Percentiles rank a stretch among this genome's conserved stretches.
Conservation (phyloP, 2,329 filamentous ascomycete genomes). For the Teratosphaeria gauchensis region DNA sequence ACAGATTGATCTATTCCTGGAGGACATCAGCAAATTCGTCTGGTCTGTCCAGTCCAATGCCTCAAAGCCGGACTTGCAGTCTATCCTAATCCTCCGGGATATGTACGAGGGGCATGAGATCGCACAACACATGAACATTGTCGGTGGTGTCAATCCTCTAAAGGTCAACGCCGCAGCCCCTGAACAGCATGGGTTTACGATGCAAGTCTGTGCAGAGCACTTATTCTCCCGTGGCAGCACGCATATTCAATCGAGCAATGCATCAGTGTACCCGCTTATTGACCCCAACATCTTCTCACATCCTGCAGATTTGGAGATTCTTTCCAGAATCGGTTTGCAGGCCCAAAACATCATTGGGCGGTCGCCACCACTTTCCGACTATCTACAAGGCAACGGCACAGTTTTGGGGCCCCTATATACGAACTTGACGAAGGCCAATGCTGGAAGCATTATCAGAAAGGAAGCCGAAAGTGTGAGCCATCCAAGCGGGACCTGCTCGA, state of each 20-base stretch:
- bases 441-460: slow-evolving; percentile 14
- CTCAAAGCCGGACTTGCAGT: background rate
- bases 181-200: slow-evolving; percentile 28
- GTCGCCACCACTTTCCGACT: slow-evolving; percentile 12
- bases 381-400: slow-evolving; percentile 27
- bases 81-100: slow-evolving; percentile 7
- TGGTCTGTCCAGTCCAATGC: slow-evolving; percentile 4
- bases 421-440: slow-evolving; percentile 22
- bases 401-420: slow-evolving; percentile 29
- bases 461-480: slow-evolving; percentile 27
- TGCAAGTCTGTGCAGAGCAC: slow-evolving; percentile 45
- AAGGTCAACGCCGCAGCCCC: slow-evolving; percentile 15
- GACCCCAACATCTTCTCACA: slow-evolving; percentile 26
- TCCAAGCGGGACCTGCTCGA: slow-evolving; percentile 18
- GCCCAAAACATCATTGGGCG: slow-evolving; percentile 7
- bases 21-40: background rate
- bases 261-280: slow-evolving; percentile 12
- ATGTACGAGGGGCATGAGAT: slow-evolving; percentile 14
- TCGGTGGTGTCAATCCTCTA: slow-evolving; percentile 15
- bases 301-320: slow-evolving; percentile 37
- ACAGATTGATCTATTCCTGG: slow-evolving; percentile 1
- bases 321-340: slow-evolving; percentile 10
- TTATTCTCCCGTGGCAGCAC: slow-evolving; percentile 39
- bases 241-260: slow-evolving; percentile 18
- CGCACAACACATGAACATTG: slow-evolving; percentile 11